Evolutionary conservation across 2,329 filamentous ascomycete genomes (phyloP), one percentile per base, ranked within the genome.

Genomic region (Diaporthe nobilis): DNA sequence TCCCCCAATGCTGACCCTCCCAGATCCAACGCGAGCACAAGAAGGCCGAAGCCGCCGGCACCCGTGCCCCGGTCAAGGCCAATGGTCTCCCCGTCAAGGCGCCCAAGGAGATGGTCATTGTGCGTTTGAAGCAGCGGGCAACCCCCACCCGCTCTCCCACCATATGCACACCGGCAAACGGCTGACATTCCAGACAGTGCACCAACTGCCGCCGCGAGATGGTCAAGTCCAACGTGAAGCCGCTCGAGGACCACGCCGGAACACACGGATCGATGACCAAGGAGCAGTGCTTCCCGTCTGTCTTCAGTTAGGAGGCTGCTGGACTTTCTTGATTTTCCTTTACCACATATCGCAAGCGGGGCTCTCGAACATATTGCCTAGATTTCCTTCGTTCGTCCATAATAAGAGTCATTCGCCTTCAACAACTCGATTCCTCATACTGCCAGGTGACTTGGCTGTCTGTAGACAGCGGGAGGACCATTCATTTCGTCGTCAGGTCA

Each of bases 231-330:
- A 89, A 90, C 79, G 83, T 85, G 72, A 84, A 85, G 57, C 88
- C 89, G 80, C 84, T 90, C 20, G 86, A 88, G 80, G 85, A 86
- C n/a, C 89, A 90, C 78, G 89, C 88, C 17, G 80, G 81, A 71
- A 90, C 87, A 7, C 89, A 90, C 79, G 86, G 86, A 77, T 75
- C 81, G 5, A 90, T 88, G 89, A 82, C 88, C 0, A 90, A 90
- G 85, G 88, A 90, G 84, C 90, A 90, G 85, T 90, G 89, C 84
- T 90, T 87, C 86, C 89, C 89, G 2, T 87, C 87, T 71, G 87
- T n/a, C 7, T 88, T 87, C 77, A 22, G 22, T 0, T 72, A 28
- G 57, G 61, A 22, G 51, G 20, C 12, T 22, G n/a, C 47, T 22
- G 15, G 25, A 10, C 53, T 63, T 2, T 28, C 20, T 12, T 25